A percentile compares a stretch with the other conserved stretches of the same genome.
Conservation (phyloP, 495 filamentous ascomycete genomes). For the Talaromyces borbonicus region DNA sequence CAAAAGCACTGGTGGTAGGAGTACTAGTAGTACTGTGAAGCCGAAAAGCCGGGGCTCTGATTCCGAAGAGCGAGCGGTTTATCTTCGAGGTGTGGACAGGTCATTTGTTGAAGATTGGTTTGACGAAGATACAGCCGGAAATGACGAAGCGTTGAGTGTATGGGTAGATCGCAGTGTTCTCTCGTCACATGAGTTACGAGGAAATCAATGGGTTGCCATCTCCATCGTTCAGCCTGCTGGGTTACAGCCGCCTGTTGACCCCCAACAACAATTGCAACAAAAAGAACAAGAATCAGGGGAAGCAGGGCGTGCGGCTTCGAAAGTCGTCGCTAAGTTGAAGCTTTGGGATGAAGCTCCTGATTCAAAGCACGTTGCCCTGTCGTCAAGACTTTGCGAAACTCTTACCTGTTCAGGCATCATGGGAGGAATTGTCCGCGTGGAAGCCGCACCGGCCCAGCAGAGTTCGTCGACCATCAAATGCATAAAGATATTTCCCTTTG, state of each 20-base stretch:
- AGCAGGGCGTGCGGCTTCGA: constrained; percentile 51
- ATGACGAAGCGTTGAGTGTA: constrained; percentile 54
- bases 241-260: constrained; percentile 63
- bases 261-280: constrained; percentile 58
- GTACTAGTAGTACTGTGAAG: constrained; percentile 55
- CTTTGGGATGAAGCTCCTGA: constrained; percentile 85
- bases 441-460: constrained; percentile 56
- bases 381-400: constrained; percentile 59
- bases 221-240: constrained; percentile 73
- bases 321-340: constrained; percentile 63
- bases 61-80: constrained; percentile 52
- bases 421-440: constrained; percentile 78
- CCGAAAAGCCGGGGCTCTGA: constrained; percentile 49
- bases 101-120: constrained; percentile 59
- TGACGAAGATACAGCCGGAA: constrained; percentile 44
- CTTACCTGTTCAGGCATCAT: constrained; percentile 63
- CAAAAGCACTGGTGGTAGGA: constrained; percentile 63
- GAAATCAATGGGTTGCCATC: constrained; percentile 61
- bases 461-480: constrained; percentile 41
- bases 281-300: constrained; percentile 44
- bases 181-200: constrained; percentile 55
- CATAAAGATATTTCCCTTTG: constrained; percentile 74
- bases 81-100: constrained; percentile 69
- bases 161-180: constrained; percentile 79
- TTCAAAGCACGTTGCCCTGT: constrained; percentile 64